These are phyloP conservation scores for Wallacemonas sp. DNA, from an alignment of 208 protist genomes.

Conservation along the genomic window DNA sequence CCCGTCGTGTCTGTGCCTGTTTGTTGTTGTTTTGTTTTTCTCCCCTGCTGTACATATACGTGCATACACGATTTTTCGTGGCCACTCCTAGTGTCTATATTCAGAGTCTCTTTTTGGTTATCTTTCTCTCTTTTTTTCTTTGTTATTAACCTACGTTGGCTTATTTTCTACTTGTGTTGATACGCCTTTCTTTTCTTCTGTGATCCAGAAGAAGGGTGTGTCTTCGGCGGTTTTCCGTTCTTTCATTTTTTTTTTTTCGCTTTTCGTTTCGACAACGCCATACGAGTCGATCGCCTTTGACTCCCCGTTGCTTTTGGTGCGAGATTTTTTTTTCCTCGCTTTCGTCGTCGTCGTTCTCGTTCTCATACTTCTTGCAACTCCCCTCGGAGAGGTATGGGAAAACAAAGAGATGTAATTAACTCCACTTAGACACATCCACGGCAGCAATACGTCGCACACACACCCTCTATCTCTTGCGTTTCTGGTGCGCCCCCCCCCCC, in stretches of 20 bases:
- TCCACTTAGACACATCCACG: not conserved
- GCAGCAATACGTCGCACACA: not conserved
- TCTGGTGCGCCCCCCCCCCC: too few species aligned
- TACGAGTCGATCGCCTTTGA: not conserved
- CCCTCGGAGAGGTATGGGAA: not conserved
- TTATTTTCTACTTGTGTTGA: too few species aligned
- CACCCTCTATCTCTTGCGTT: too few species aligned
- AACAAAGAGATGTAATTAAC: not conserved
- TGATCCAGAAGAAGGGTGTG: not conserved
- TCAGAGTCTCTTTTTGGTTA: not conserved
- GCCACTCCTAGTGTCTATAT: not conserved
- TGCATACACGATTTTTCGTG: not conserved
- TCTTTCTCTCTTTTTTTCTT: slow-evolving; percentile 7
- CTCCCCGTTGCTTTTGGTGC: not conserved
- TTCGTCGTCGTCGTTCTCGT: not conserved
- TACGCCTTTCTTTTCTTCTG: too few species aligned
- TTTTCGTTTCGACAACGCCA: not conserved
- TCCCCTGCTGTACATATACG: not conserved
- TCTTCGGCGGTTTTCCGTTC: not conserved
- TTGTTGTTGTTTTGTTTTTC: not conserved
- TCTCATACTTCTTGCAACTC: not conserved
- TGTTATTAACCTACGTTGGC: too few species aligned
- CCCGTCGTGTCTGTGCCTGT: too few species aligned
- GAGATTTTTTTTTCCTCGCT: not conserved
- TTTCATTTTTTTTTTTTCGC: slow-evolving; percentile 12